Base-by-base conservation (phyloP, 768 basidiomycete genomes). In the Psilocybe cubensis region DNA sequence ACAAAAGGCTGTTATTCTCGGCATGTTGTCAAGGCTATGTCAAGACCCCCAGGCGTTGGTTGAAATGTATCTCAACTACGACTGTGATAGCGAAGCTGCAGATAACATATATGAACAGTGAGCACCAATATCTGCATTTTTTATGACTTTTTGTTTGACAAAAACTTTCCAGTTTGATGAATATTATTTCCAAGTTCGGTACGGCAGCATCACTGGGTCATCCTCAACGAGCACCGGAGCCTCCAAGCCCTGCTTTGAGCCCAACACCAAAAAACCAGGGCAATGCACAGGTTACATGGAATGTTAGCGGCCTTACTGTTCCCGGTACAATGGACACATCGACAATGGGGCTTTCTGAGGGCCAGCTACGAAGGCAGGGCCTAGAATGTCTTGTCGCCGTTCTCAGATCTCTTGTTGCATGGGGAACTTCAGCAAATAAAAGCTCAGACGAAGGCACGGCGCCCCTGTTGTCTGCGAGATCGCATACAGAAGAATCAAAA, bases 51-150 rank as follows among this genome's bases (percentile, higher is more conserved):
- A 98, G 71, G 95, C 96, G 8, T 79, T 99, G 18, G 97, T 99
- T 27, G 97, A 99, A 72, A 87, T 98, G 56, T 99, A 98, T 75
- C 87, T 99, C 70, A 99, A 99, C 72, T 99, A 99, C 68, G 97
- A 99, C 68, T 99, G 97, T 70, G 97, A 99, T 68, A 85, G 94
- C 57, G 89, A 94, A 57, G 94, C 96, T 3, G 83, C 84, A 9
- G 96, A 97, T 67, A 98, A 99, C 74, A 96, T 98, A 56, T 99
- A 98, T 72, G 97, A 99, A 67, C 92, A 92, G 87, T 93, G 66
- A 67, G 88, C 8, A 53, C n/a, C 5, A 29, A 24, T 43, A 31
- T 45, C 31, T 33, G 33, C n/a, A 38, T 5, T 41, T 31, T 23
- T 35, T 20, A 29, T 43, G n/a, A 3, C 25, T 45, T 14, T n/a